A percentile compares a stretch with the other conserved stretches of the same genome.
Evolutionary conservation across 805 yeast species (phyloP).

Genomic region (Candida maesae): DNA sequence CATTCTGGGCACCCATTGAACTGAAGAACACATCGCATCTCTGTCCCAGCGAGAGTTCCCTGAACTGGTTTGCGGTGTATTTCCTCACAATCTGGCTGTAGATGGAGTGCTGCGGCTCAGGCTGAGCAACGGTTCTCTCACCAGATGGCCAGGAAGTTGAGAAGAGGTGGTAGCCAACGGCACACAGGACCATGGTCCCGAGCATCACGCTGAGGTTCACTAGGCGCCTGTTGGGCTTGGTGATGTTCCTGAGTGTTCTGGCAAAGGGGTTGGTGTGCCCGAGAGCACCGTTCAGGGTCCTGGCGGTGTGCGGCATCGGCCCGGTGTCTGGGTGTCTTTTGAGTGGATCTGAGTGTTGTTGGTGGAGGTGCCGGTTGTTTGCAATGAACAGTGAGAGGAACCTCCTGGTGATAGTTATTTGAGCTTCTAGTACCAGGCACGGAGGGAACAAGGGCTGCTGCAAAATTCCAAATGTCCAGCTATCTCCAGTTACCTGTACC

Average conservation of each 20-base stretch:
- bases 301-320: not conserved
- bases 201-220: conserved; percentile 20
- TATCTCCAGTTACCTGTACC: too few species aligned
- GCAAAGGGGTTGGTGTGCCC: too few species aligned
- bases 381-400: too few species aligned
- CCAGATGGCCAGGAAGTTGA: not conserved
- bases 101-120: conserved; percentile 18
- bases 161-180: conserved; percentile 16
- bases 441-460: too few species aligned
- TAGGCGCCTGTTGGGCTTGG: conserved; percentile 18
- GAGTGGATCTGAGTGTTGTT: not conserved
- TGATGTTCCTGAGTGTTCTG: not conserved
- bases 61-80: conserved; percentile 3
- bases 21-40: conserved; percentile 21
- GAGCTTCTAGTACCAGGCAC: too few species aligned
- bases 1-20: conserved; percentile 4
- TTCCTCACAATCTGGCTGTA: conserved; percentile 14
- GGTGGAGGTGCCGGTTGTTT: not conserved
- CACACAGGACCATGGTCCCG: conserved; percentile 9
- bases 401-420: too few species aligned
- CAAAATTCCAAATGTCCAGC: too few species aligned
- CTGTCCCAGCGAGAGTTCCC: conserved; percentile 8
- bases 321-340: not conserved
- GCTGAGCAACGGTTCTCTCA: conserved; percentile 12
- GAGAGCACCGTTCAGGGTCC: too few species aligned